Percentiles rank a stretch among this genome's conserved stretches.
Conservation (phyloP, 2,329 filamentous ascomycete species). For the Akanthomyces lecanii region DNA sequence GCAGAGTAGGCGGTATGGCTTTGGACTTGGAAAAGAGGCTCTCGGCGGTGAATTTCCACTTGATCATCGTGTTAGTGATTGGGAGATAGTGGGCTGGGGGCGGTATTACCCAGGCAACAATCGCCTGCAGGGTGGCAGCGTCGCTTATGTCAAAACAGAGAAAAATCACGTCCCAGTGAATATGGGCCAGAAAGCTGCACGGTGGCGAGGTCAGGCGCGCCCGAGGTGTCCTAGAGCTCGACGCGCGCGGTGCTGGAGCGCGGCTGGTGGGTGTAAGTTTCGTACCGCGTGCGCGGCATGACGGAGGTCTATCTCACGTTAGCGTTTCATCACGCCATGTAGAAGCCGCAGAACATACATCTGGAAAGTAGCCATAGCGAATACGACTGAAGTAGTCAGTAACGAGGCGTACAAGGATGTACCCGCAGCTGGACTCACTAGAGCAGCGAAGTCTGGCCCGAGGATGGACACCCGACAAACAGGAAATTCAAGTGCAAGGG, state of each 20-base stretch:
- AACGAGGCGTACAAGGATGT: not conserved
- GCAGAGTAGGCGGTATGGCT: slow-evolving; percentile 24
- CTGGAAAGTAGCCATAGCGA: slow-evolving; percentile 35
- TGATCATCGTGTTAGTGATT: not conserved
- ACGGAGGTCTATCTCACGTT: slow-evolving; percentile 26
- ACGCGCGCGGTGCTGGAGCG: slow-evolving; percentile 26
- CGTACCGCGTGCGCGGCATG: slow-evolving; percentile 32
- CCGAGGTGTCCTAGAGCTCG: slow-evolving; percentile 40
- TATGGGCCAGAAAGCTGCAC: slow-evolving; percentile 32
- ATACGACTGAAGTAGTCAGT: slow-evolving; percentile 29
- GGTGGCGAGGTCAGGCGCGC: slow-evolving; percentile 33
- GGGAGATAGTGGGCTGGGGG: not conserved
- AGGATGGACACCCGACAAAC: slow-evolving; percentile 31
- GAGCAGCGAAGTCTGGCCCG: slow-evolving; percentile 36
- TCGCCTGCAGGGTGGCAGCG: slow-evolving; percentile 30
- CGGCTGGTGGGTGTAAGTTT: slow-evolving; percentile 30
- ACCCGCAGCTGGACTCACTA: slow-evolving; percentile 26
- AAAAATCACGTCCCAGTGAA: slow-evolving; percentile 35
- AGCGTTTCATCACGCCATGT: slow-evolving; percentile 12
- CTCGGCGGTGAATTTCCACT: slow-evolving; percentile 30
- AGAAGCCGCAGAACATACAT: slow-evolving; percentile 26
- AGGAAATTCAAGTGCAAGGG: slow-evolving; percentile 32
- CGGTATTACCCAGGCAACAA: slow-evolving; percentile 33
- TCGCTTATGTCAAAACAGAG: slow-evolving; percentile 37
- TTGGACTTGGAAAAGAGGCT: slow-evolving; percentile 26